phyloP scores from a whole-genome alignment of 2,329 filamentous ascomycete species.

The Trichoderma sp. region DNA sequence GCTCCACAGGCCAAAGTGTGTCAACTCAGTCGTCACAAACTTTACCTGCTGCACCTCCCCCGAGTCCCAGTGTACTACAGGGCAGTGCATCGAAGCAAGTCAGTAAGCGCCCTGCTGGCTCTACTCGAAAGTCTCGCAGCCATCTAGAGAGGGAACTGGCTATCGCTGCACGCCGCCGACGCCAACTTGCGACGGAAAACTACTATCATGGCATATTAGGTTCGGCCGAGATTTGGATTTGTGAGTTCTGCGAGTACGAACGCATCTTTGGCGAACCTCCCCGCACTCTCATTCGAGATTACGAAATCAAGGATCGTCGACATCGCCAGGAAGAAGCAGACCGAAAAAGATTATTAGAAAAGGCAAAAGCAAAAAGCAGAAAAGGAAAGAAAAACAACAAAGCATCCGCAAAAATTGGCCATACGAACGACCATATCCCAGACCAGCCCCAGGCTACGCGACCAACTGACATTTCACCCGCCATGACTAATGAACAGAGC shows the following conservation, averaged over 20 bases:
- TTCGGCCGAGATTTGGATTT: constrained; percentile 83
- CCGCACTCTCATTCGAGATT: constrained; percentile 80
- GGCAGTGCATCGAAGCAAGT: constrained; percentile 41
- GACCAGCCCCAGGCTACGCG: constrained; percentile 31
- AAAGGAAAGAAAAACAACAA: constrained; percentile 86
- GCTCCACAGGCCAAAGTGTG: background rate
- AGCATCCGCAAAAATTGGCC: constrained; percentile 34
- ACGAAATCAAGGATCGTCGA: constrained; percentile 90
- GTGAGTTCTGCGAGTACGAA: constrained; percentile 98
- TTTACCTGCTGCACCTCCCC: background rate
- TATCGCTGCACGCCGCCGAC: constrained; percentile 74
- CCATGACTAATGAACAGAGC: constrained; percentile 34
- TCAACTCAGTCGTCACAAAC: constrained; percentile 11
- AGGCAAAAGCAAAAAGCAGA: constrained; percentile 89
- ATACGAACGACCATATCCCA: constrained; percentile 30
- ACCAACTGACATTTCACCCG: constrained; percentile 30
- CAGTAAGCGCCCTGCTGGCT: constrained; percentile 34
- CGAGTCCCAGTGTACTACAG: constrained; percentile 30
- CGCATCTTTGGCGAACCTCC: constrained; percentile 89
- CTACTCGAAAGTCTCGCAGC: constrained; percentile 62
- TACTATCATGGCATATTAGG: constrained; percentile 74
- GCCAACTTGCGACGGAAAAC: constrained; percentile 72
- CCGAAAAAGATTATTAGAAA: constrained; percentile 80
- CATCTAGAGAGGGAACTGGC: constrained; percentile 71
- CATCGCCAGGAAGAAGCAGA: constrained; percentile 84